Evolutionary conservation across 2,329 filamentous ascomycete genomes (phyloP), one percentile per base, ranked within the genome.

Genomic region (Capronia epimyces): DNA sequence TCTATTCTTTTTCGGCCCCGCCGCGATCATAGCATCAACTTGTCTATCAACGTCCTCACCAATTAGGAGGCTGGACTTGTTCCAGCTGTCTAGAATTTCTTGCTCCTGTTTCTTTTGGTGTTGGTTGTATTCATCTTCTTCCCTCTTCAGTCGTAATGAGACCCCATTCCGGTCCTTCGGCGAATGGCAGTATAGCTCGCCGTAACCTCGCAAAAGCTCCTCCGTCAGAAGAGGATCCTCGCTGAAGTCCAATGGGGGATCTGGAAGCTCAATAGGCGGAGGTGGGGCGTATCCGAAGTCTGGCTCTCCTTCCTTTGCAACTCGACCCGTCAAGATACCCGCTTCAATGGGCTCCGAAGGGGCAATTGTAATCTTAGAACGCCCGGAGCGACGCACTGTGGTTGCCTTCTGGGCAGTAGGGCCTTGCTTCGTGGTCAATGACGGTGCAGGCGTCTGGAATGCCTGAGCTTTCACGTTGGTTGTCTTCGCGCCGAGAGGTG

Each of bases 261-360:
- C 72, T 5, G 71, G 68, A 10, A 75, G 65, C 49, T 69, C 72
- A 67, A 53, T 59, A 1, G 83, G 78, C 53, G 76, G 83, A 0
- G 89, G 88, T 4, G 91, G 89, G 66, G 89, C 89, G 67, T 95
- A 95, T 73, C 97, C 93, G 53, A 91, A 81, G 48, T 96, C 90
- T 21, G 83, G 82, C 39, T 87, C 75, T 54, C 76, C 71, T 46
- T 79, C 74, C 32, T 71, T 69, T 45, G 83, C 79, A 3, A 76
- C 74, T 20, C 48, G 21, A 31, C 47, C 49, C 29, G 43, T 31
- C 42, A 57, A 41, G 20, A 60, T 21, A 43, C 54, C 49, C 3
- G 46, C 25, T 44, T 67, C 63, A 13, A 66, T 55, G 44, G 66
- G 57, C 39, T 66, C 75, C 70, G 59, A 74, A 65, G 65, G 75